Evolutionary conservation across 805 yeast species (phyloP), one percentile per base, ranked within the genome.

Genomic region (Cyberlindnera subsufficiens): DNA sequence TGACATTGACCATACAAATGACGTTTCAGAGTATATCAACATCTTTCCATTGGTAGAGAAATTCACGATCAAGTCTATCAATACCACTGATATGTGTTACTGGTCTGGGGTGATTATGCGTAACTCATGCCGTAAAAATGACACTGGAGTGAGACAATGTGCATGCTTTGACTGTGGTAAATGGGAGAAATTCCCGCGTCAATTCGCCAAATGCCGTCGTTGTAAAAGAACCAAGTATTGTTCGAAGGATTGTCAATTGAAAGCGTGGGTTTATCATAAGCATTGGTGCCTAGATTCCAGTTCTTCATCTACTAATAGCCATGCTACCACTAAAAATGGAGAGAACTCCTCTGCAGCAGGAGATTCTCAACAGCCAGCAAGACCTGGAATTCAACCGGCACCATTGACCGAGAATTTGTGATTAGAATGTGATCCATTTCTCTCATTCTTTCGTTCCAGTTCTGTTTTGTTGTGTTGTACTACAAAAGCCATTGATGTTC

Each of bases 71-170:
- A 72, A 73, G 42, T 70, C 75, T 41, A 66, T 71, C 37, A 77
- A 83, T 51, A 78, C 87, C 4, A 77, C 82, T 35, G 96, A 90
- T 52, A 79, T 89, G 71, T 82, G 85, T 52, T 89, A 90, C 63
- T 91, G 99, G 99, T 87, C 97, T 3, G 93, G 96, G 4, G 96
- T 91, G n/a, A 88, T 90, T 32, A 93, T 93, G 90, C 73, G 98
- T 42, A 93, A 93, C 62, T 89, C 96, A 1, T 91, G 96, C 60
- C 76, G 97, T 44, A 81, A 90, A 56, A 93, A 91, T 60, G 97
- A 90, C 58, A 62, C 74, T 35, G 96, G 97, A 1, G 84, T 91
- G 27, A 74, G 98, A 41, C 98, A 93, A 65, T 91, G 99, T 64
- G 96, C 97, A 1, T 83, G 82, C 60, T 85, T 89, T 53, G 84